Base-by-base conservation (phyloP, 805 yeast genomes). In the Suhomyces faveliae region DNA sequence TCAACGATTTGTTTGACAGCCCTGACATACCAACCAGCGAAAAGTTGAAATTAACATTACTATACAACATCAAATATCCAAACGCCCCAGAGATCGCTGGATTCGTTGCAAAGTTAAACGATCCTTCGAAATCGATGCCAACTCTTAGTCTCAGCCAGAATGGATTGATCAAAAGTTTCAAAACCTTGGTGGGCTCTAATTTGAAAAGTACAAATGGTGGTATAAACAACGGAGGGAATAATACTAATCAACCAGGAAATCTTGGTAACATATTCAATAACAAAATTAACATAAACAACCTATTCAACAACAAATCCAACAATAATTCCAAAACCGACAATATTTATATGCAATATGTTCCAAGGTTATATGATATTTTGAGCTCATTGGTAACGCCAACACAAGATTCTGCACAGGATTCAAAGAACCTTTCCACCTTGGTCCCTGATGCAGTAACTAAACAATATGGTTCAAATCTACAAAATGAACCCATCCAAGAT, bases 281-380 rank as follows among this genome's bases (percentile, higher is more conserved):
- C 55, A 65, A 64, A 29, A 63, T 64, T 51, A 67, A 60, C 46
- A 58, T 60, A 47, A 61, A 55, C 46, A 63, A 57, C 44, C 57
- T 68, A 29, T 69, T 69, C 55, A 64, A 61, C 47, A 53, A 61
- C 35, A 62, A 57, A 48, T 48, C 49, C 43, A 49, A 52, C 17
- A 43, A 51, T 47, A 56, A 43, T 38, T 58, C 58, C 12, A 63
- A 74, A 29, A 71, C 78, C 2, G 85, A 83, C 47, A 87, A 87
- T 59, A 81, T 92, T 4, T 94, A 83, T 69, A 90, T 96, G 85
- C 99, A 94, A 69, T 96, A 91, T 60, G 74, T 81, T 39, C 96
- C 99, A 6, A 73, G 88, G 47, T 66, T 94, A 42, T 83, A 80
- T 50, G 68, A 64, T 12, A 53, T 65, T n/a, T 54, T 73, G 47